Evolutionary conservation across 2,329 filamentous ascomycete genomes (phyloP), one percentile per base, ranked within the genome.

Genomic region (Fusarium drepaniforme): DNA sequence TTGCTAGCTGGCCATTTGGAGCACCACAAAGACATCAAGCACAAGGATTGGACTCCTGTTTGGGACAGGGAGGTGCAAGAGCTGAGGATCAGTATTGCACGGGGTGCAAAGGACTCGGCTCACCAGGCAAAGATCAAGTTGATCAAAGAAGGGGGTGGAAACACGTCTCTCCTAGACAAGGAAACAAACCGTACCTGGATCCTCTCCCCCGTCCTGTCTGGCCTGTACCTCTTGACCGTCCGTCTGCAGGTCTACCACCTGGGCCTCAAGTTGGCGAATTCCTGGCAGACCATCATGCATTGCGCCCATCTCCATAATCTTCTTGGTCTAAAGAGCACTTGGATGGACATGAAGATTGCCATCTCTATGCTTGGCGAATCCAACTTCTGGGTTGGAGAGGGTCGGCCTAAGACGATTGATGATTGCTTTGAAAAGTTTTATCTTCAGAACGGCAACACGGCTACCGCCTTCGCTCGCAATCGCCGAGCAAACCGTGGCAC

Each of bases 21-120:
- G 1, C 83, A 82, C 49, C 81, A 84, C 64, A 42, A 75, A 13
- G 69, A 80, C 3, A 70, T 83, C 33, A 79, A 80, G 62, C 71
- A 79, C 16, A 67, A 75, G 1, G 77, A 53, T 37, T 83, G 81
- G 83, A 77, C 81, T 2, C 65, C 68, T 38, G 80, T 84, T 30
- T 11, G 63, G 42, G 42, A 44, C 28, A 13, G 21, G 40, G 12
- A 12, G 13, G 23, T 18, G 46, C 15, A 40, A 18, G 40, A 23
- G 13, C 12, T 46, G 25, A 62, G 40, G 18, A 28, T 8, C 23
- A 25, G 8, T 6, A 49, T 49, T 15, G 46, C 15, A 4, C 18
- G 16, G 23, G 18, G 11, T 25, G 46, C 13, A 28, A 49, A 28
- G 44, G 46, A 28, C 11, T 8, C 15, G 13, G 15, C 21, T 23